Evolutionary conservation across 176 grass and related monocot genomes (phyloP), one percentile per base, ranked within the genome.

Genomic region (Leersia perrieri): DNA sequence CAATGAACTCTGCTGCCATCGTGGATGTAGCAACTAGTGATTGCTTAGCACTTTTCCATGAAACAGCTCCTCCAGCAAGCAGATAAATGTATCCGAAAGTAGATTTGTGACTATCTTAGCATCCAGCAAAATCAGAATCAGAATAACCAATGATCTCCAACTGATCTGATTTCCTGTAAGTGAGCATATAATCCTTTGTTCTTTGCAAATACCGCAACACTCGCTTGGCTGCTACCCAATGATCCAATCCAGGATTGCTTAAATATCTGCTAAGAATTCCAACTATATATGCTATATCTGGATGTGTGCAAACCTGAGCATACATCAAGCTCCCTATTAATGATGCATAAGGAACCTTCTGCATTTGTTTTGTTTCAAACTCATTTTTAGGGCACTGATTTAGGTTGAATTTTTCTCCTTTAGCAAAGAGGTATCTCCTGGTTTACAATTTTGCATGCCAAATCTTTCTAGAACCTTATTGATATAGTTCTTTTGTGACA

Each of bases 1-100:
- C 60, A 36, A 87, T n/a, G 47, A 81, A 87, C 42, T 83, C 13
- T 16, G 29, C 49, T 27, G 70, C 7, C 23, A 83, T 77, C 2
- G 47, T 78, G 27, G 14, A 82, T 61, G 64, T 28, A 72, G 45
- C 25, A 64, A 76, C 30, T 14, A 77, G 1, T 39, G 25, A 64
- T 7, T 78, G 38, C 34, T 88, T 88, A 0, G 3, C 10, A 79
- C 66, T 83, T 1, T 79, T 88, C 11, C 53, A 72, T 33, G 29
- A 87, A 40, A 81, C 55, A 11, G 29, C 15, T 26, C 66, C 73
- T 65, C 53, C 3, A 33, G 8, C 29, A 25, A 81, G 31, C 4
- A 81, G 1, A 30, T 66, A 87, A 9, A 87, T 1, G 16, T 57
- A 81, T 0, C 71, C 61, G 38, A 16, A 68, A 18, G 51, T 84